Conservation (phyloP, 1,284 basidiomycete species). For the Coniferiporia sulphurascens region DNA sequence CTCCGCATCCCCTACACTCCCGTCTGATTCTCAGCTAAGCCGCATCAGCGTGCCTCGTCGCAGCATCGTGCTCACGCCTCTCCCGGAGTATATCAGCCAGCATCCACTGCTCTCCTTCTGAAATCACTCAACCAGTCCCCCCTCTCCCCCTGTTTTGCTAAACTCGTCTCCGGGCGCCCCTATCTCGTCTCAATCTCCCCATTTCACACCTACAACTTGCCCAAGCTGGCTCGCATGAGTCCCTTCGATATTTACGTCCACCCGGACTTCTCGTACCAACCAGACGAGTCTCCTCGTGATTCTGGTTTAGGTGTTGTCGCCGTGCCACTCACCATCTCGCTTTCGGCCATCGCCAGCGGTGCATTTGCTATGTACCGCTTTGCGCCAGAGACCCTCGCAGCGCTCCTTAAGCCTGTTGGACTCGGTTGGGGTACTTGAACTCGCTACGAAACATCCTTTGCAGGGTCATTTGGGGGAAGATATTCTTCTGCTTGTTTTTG, state of each 20-base stretch:
- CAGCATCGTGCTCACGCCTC: no score
- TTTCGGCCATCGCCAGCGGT: neutral
- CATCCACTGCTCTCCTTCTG: neutral
- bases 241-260: conserved; percentile 17
- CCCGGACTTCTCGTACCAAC: conserved; percentile 14
- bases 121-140: no score
- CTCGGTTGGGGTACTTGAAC: neutral
- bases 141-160: no score
- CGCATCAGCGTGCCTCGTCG: no score
- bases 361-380: conserved; percentile 1
- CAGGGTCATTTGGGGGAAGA: no score
- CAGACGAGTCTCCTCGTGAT: conserved; percentile 8
- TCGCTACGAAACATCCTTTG: no score
- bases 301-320: neutral
- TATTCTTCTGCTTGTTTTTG: no score
- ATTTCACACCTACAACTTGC: neutral
- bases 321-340: neutral
- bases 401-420: neutral
- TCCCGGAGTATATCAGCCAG: no score
- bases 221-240: conserved; percentile 14
- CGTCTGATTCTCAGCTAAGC: no score
- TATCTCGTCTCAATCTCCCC: neutral
- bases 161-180: no score
- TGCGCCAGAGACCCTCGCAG: neutral
- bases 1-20: no score